phyloP scores from a whole-genome alignment of 352 stramenopile species.

The Phytophthora tentaculata region DNA sequence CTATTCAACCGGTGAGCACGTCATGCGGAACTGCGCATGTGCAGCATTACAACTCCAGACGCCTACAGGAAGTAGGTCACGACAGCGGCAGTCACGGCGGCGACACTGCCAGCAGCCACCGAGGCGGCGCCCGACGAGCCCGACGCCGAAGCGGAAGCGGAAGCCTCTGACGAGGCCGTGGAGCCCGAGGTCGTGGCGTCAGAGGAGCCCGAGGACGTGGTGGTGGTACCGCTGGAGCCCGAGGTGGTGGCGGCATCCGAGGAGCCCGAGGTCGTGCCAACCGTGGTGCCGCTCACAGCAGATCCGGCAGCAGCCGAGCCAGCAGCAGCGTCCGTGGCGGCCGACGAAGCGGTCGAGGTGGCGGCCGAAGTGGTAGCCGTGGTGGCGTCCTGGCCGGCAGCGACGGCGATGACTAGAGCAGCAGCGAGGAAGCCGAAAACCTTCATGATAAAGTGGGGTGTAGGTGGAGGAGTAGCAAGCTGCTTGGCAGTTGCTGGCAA shows the following conservation, averaged over 20 bases:
- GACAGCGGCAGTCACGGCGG: conserved; percentile 34
- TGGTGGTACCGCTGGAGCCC: conserved; percentile 22
- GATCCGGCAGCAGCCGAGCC: conserved; percentile 19
- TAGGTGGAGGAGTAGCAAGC: conserved; percentile 23
- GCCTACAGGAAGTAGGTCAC: conserved; percentile 45
- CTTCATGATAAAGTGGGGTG: conserved; percentile 40
- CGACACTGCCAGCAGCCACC: conserved; percentile 38
- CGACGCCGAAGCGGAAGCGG: conserved; percentile 20
- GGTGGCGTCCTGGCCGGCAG: conserved; percentile 29
- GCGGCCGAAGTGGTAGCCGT: conserved; percentile 20
- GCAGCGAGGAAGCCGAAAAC: conserved; percentile 48
- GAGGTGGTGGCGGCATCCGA: conserved; percentile 20
- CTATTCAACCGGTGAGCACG: conserved; percentile 23
- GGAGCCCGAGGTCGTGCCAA: conserved; percentile 33
- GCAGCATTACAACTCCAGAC: conserved; percentile 10
- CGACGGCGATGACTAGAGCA: conserved; percentile 46
- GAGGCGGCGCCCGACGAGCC: conserved; percentile 39
- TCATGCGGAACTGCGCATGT: conserved; percentile 8
- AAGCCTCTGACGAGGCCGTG: conserved; percentile 19
- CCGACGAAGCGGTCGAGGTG: conserved; percentile 19
- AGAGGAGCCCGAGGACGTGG: conserved; percentile 23
- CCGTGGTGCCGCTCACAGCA: conserved; percentile 20
- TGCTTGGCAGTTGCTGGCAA: conserved; percentile 50
- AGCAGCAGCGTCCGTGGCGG: conserved; percentile 14
- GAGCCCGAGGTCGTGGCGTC: conserved; percentile 22